Base-by-base conservation (phyloP, 78 protist species). In the Polysphondylium violaceum region DNA sequence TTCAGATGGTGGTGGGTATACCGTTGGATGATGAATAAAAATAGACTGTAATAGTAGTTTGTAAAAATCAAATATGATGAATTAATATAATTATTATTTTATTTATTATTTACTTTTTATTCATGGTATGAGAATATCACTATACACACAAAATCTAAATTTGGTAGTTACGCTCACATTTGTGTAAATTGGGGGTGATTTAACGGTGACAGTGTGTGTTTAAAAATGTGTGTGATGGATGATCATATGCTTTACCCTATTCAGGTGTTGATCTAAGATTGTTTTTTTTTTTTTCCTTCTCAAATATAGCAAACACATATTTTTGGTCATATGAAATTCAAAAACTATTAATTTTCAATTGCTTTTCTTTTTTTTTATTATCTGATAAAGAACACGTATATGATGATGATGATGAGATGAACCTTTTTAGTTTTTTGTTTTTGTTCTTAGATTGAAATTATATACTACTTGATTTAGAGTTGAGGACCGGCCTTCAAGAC, bases 401-500 rank as follows among this genome's bases (percentile, higher is more conserved):
- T 47, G 7, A 14, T 47, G 11, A 14, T 14, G 53, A 47, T 47
- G 7, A 14, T 47, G 53, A 47, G 7, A 14, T 47, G 11, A 47
- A 14, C 11, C 7, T 14, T 14, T 47, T 47, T 47, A 14, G 11
- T 47, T 14, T 47, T 47, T 47, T 47, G 53, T 14, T 47, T 47
- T 47, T 47, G 53, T 14, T 47, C 11, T 47, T 47, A 11, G 11
- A 14, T 47, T 47, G 7, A 11, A 47, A 14, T 56, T 56, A n/a
- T 27, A n/a, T 44, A 23, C 23, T 69, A 47, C 27, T 44, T 44
- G 27, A 4, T 23, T 69, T 63, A 60, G 21, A 74, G 35, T 35
- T 71, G 35, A 71, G 97, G 97, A 29, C 92, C 94, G 3, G 97
- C 95, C 19, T 59, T 65, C 17, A 92, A 5, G 25, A 95, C 58